Evolutionary conservation across 176 grass and related monocot genomes (phyloP), one percentile per base, ranked within the genome.

Genomic region (Eragrostis nindensis): DNA sequence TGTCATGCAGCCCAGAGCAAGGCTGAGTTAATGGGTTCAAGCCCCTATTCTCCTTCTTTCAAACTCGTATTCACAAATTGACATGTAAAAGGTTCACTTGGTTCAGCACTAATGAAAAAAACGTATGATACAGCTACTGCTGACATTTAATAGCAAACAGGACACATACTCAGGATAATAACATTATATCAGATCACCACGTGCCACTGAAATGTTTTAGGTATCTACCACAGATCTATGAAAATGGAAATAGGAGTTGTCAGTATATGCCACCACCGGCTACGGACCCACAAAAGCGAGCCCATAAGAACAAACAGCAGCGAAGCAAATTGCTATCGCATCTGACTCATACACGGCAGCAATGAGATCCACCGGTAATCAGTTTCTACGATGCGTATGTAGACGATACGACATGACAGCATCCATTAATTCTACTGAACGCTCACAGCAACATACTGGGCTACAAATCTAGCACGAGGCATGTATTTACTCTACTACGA

Each of bases 351-450:
- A 76, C 69, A 67, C 47, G 64, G 65, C 1, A 22, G 77, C 55
- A 0, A 85, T 76, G 81, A 88, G 62, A 88, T 88, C 50, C 69
- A 41, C 25, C 5, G 62, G 68, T 80, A 80, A 79, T 84, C 86
- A 88, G 86, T 84, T 85, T 41, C 18, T 80, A 36, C 55, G 64
- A 76, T 65, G 87, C 66, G 1, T 12, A 29, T 19, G 0, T 54
- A 17, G 22, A 13, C 32, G 42, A 11, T 27, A 4, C 54, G 8
- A 25, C 18, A 16, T 15, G 16, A 0, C 18, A 1, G 5, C 22
- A 52, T 25, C 11, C 4, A 79, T 27, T 14, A 1, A 44, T 14
- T 25, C 4, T 4, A 46, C 30, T 16, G 1, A n/a, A 61, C 68
- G 25, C 41, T 1, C 46, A 0, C 12, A 1, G 21, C 12, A 6